Percentiles rank a stretch among this genome's conserved stretches.
phyloP scores from a whole-genome alignment of 2,329 filamentous ascomycete genomes.

The Colletotrichum echinochloae region DNA sequence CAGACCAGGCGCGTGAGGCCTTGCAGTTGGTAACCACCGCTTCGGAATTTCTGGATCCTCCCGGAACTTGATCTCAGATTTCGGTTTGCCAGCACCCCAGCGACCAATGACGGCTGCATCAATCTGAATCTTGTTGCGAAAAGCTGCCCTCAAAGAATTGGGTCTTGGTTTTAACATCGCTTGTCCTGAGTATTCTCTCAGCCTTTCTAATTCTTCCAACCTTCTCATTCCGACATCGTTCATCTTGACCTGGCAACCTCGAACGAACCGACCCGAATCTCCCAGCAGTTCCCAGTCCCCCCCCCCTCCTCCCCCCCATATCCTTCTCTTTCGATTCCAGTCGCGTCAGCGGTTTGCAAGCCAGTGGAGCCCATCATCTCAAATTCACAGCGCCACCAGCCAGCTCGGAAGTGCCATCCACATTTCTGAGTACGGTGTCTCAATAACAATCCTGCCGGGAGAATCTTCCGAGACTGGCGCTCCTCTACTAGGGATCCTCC shows the following conservation, averaged over 20 bases:
- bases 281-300: not conserved
- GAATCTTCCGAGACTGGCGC: constrained; percentile 35
- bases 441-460: constrained; percentile 29
- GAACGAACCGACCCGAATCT: not conserved
- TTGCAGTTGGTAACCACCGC: constrained; percentile 37
- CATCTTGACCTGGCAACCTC: constrained; percentile 5
- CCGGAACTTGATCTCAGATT: constrained; percentile 40
- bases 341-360: constrained; percentile 8
- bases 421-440: constrained; percentile 41
- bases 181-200: constrained; percentile 20
- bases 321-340: constrained; percentile 11
- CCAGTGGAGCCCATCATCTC: constrained; percentile 17
- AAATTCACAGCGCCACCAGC: constrained; percentile 31
- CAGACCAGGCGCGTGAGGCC: constrained; percentile 26
- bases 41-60: constrained; percentile 36
- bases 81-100: constrained; percentile 36
- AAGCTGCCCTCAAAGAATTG: constrained; percentile 29
- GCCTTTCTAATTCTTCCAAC: constrained; percentile 8
- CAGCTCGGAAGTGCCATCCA: constrained; percentile 33
- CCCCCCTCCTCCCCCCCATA: too few species aligned
- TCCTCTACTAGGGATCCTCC: constrained; percentile 36
- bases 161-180: constrained; percentile 39
- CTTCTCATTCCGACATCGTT: constrained; percentile 9
- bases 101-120: constrained; percentile 38
- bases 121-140: constrained; percentile 25